A percentile compares a stretch with the other conserved stretches of the same genome.
These are phyloP conservation scores for Penicillium sp. DNA, from an alignment of 2,329 filamentous ascomycete species.

Conservation along the genomic window DNA sequence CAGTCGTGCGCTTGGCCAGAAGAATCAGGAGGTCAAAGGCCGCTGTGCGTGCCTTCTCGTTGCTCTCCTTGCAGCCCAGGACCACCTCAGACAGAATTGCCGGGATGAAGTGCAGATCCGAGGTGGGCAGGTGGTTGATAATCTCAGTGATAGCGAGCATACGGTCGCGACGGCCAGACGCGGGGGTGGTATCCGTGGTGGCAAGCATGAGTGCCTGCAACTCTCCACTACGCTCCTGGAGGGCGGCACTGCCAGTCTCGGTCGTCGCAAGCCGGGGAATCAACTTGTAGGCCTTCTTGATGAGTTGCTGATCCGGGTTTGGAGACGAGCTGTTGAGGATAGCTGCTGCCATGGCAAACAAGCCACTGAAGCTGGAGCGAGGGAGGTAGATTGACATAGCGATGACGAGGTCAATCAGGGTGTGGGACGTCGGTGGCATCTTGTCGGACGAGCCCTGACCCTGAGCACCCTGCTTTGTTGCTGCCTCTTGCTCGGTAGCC, in stretches of 20 bases:
- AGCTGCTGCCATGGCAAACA: slow-evolving; percentile 78
- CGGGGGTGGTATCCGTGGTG: slow-evolving; percentile 74
- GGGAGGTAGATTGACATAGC: slow-evolving; percentile 92
- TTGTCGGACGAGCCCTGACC: slow-evolving; percentile 58
- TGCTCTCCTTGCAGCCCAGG: slow-evolving; percentile 93
- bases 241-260: slow-evolving; percentile 63
- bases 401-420: slow-evolving; percentile 91
- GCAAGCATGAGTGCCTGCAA: slow-evolving; percentile 72
- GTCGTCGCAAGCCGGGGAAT: slow-evolving; percentile 84
- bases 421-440: slow-evolving; percentile 88
- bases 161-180: slow-evolving; percentile 76
- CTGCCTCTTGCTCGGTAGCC: slow-evolving; percentile 53
- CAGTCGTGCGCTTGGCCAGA: slow-evolving; percentile 74
- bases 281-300: slow-evolving; percentile 98
- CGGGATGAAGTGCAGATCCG: slow-evolving; percentile 85
- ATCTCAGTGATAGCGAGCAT: slow-evolving; percentile 73
- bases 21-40: slow-evolving; percentile 84
- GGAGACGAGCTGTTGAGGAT: slow-evolving; percentile 59
- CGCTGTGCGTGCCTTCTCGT: slow-evolving; percentile 80
- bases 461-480: slow-evolving; percentile 53
- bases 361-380: slow-evolving; percentile 67
- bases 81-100: slow-evolving; percentile 87
- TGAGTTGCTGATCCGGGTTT: slow-evolving; percentile 68
- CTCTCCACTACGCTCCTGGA: slow-evolving; percentile 65
- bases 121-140: slow-evolving; percentile 65